A percentile compares a stretch with the other conserved stretches of the same genome.
These are phyloP conservation scores for Shiraia bambusicola DNA, from an alignment of 2,329 filamentous ascomycete species.

Conservation along the genomic window DNA sequence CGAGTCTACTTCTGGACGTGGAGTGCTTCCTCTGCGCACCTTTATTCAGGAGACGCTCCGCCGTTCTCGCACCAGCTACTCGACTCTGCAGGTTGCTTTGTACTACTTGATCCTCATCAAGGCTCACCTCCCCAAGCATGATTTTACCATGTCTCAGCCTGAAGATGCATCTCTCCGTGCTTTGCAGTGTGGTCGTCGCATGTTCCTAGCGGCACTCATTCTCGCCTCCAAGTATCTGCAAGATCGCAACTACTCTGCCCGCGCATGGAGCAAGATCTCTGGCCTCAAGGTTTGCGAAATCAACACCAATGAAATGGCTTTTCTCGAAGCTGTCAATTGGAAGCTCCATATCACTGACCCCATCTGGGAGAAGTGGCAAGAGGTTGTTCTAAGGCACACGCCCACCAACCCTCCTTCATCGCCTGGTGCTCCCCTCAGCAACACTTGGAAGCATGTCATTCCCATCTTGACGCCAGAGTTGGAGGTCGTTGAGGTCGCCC, in stretches of 20 bases:
- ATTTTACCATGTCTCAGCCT: constrained; percentile 84
- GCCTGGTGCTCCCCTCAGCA: constrained; percentile 40
- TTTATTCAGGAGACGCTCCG: constrained; percentile 98
- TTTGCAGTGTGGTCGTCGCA: constrained; percentile 91
- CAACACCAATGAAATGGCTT: constrained; percentile 94
- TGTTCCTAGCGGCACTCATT: constrained; percentile 94
- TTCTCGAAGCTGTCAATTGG: constrained; percentile 88
- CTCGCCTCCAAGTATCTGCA: constrained; percentile 97
- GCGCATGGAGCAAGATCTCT: constrained; percentile 98
- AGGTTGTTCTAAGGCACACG: constrained; percentile 83
- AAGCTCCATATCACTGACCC: constrained; percentile 89
- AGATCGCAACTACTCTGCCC: constrained; percentile 94
- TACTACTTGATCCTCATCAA: constrained; percentile 97
- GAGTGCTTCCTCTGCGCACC: constrained; percentile 83
- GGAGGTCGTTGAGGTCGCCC: constrained; percentile 49
- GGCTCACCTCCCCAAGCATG: constrained; percentile 76
- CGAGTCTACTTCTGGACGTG: constrained; percentile 66
- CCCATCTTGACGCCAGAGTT: constrained; percentile 60
- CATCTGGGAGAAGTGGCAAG: constrained; percentile 89
- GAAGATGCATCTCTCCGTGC: constrained; percentile 74
- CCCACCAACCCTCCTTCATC: constrained; percentile 55
- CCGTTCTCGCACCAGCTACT: constrained; percentile 94
- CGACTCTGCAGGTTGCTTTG: constrained; percentile 91
- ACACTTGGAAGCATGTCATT: constrained; percentile 53
- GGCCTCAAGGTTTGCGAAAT: constrained; percentile 92